Percentiles rank a stretch among this genome's conserved stretches.
Evolutionary conservation across 2,329 filamentous ascomycete genomes (phyloP).

Genomic region (Lecanicillium sp.): DNA sequence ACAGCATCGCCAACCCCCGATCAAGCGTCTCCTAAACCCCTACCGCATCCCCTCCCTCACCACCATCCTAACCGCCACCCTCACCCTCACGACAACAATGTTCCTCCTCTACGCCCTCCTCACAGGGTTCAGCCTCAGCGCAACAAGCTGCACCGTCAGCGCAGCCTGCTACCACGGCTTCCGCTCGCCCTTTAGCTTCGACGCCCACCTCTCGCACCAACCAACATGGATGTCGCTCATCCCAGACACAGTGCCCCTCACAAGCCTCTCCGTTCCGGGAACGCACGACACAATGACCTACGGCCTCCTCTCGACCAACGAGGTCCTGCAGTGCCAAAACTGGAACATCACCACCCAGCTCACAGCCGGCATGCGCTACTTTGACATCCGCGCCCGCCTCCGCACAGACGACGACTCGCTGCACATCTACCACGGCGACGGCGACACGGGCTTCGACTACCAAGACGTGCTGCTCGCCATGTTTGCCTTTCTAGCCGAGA

Average conservation of each 20-base stretch:
- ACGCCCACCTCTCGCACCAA: slow-evolving; percentile 19
- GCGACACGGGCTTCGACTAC: slow-evolving; percentile 36
- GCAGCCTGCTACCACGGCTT: slow-evolving; percentile 23
- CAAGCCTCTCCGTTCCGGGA: slow-evolving; percentile 40
- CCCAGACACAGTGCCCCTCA: slow-evolving; percentile 30
- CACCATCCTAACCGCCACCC: slow-evolving; percentile 10
- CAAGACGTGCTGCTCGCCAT: slow-evolving; percentile 33
- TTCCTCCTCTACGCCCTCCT: slow-evolving; percentile 17
- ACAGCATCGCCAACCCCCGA: neutral
- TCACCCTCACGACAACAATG: slow-evolving; percentile 10
- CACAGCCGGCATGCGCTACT: slow-evolving; percentile 36
- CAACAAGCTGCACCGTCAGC: slow-evolving; percentile 15
- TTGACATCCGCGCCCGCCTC: slow-evolving; percentile 39
- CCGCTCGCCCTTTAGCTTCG: slow-evolving; percentile 26
- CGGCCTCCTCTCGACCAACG: slow-evolving; percentile 18
- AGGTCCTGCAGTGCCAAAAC: slow-evolving; percentile 38
- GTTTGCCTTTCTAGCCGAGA: slow-evolving; percentile 34
- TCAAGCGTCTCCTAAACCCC: neutral
- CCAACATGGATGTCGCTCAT: slow-evolving; percentile 30
- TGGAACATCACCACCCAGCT: slow-evolving; percentile 35
- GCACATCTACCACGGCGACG: slow-evolving; percentile 37
- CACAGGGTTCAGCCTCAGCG: slow-evolving; percentile 6
- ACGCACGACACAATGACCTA: slow-evolving; percentile 47
- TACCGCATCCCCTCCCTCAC: neutral
- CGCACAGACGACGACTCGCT: slow-evolving; percentile 32